Base-by-base conservation (phyloP, 768 basidiomycete genomes). In the Mycena venus region DNA sequence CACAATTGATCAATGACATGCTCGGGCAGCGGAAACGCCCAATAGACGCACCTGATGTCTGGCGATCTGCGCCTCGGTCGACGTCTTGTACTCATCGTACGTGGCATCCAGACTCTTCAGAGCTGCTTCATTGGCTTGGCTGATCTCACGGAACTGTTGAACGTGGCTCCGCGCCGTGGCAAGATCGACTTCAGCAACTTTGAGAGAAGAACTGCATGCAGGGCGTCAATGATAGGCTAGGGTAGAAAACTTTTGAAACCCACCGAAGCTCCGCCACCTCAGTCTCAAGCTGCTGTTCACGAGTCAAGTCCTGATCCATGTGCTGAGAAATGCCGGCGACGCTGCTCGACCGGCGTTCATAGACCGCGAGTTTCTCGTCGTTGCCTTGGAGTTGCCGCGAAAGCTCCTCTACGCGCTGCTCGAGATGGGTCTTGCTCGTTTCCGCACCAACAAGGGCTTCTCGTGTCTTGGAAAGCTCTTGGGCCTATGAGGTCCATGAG, bases 181-280 rank as follows among this genome's bases (percentile, higher is more conserved):
- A 40, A 96, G 88, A 76, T 96, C 96, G 27, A 94, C 88, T 81
- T 96, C 92, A 2, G 93, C 88, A 2, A 95, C 87, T 83, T 95
- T 96, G 63, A 97, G 86, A 31, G 92, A 86, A 44, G 92, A 91
- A 15, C 95, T 96, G 78, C 17, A 36, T 96, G 78, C 15, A 36
- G 29, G 7, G 17, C 31, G 36, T 66, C 34, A 47, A 32, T 56
- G 21, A 9, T 29, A 32, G 62, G 31, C 44, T n/a, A 34, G 25
- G 23, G 42, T 42, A 38, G 17, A 12, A 17, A 55, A 31, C 9
- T 27, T 11, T 23, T n/a, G 12, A 53, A 55, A 83, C 87, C 32
- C 69, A 95, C 94, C 95, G 88, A 23, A 97, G 88, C 66, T 96
- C 95, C 4, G 95, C 96, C 23, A 97, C 93, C 79, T 96, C 95